These are phyloP conservation scores for Lagenidium sp. DNA, from an alignment of 352 stramenopile genomes.

Conservation along the genomic window DNA sequence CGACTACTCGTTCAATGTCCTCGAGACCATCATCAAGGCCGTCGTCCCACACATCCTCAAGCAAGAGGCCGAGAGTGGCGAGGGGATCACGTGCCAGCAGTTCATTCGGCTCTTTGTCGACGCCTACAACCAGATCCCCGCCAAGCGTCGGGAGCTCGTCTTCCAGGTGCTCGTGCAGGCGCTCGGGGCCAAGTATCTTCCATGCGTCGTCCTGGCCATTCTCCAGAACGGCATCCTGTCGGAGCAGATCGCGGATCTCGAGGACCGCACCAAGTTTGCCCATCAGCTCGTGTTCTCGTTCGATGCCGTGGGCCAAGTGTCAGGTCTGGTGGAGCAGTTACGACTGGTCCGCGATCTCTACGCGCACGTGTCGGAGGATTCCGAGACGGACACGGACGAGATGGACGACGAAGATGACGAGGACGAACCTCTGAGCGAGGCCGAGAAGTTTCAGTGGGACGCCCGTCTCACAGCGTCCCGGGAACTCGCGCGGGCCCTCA, in stretches of 20 bases:
- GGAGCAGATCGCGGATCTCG: slow-evolving; percentile 14
- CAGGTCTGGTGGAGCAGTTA: slow-evolving; percentile 44
- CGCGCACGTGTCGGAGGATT: slow-evolving; percentile 55
- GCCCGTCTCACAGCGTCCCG: slow-evolving; percentile 22
- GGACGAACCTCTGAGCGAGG: slow-evolving; percentile 30
- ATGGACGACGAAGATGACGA: slow-evolving; percentile 53
- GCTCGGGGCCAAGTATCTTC: slow-evolving; percentile 37
- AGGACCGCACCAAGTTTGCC: slow-evolving; percentile 57
- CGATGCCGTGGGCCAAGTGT: slow-evolving; percentile 45
- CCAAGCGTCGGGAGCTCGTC: slow-evolving; percentile 38
- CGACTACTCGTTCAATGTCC: slow-evolving; percentile 82
- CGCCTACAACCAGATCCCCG: slow-evolving; percentile 58
- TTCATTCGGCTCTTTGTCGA: slow-evolving; percentile 75
- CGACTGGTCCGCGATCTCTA: slow-evolving; percentile 54
- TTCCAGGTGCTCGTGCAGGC: slow-evolving; percentile 57
- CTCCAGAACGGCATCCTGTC: slow-evolving; percentile 32
- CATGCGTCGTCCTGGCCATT: slow-evolving; percentile 47
- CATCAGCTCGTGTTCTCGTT: slow-evolving; percentile 57
- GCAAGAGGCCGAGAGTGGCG: slow-evolving; percentile 2
- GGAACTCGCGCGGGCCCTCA: slow-evolving; percentile 38
- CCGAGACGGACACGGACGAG: slow-evolving; percentile 62
- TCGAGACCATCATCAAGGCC: slow-evolving; percentile 78
- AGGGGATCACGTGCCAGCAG: slow-evolving; percentile 48
- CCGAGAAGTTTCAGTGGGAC: slow-evolving; percentile 29
- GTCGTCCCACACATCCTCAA: slow-evolving; percentile 71